Conservation (phyloP, 768 basidiomycete species). For the Pleurotus cornucopiae region DNA sequence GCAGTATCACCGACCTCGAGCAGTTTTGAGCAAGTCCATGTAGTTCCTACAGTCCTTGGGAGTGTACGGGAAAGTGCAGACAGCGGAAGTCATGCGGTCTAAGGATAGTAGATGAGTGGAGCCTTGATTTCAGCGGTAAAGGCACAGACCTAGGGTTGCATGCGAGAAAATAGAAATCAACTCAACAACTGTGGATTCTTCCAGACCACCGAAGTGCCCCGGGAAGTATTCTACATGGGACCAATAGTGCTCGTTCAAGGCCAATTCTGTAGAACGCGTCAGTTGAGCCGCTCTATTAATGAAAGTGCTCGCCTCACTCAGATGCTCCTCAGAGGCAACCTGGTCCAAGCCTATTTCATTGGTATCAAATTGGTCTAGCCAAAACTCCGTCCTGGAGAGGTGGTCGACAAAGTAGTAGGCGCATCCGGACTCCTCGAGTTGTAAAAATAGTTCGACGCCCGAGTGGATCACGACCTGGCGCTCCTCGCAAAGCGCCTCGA, state of each 20-base stretch:
- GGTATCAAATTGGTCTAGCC: conserved; percentile 45
- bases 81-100: conserved; percentile 59
- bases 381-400: conserved; percentile 40
- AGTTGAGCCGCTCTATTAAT: neutral
- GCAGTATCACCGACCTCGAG: conserved; percentile 31
- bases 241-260: conserved; percentile 56
- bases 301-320: conserved; percentile 34
- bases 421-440: conserved; percentile 35
- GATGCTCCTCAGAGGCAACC: conserved; percentile 46
- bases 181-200: conserved; percentile 33
- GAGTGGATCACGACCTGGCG: conserved; percentile 29
- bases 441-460: conserved; percentile 47
- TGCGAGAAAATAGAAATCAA: conserved; percentile 52
- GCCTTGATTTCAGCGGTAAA: neutral
- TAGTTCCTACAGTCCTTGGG: conserved; percentile 43
- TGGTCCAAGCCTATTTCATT: conserved; percentile 38
- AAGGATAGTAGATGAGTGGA: neutral
- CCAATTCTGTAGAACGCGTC: conserved; percentile 28
- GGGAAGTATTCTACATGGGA: conserved; percentile 60
- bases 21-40: conserved; percentile 39
- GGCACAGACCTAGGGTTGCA: conserved; percentile 41
- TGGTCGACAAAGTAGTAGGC: conserved; percentile 59
- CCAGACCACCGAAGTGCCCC: conserved; percentile 41
- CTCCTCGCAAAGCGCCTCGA: conserved; percentile 26
- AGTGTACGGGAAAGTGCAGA: conserved; percentile 58